These are phyloP conservation scores for Endotrypanum monterogeii DNA, from an alignment of 208 protist species.

Conservation along the genomic window DNA sequence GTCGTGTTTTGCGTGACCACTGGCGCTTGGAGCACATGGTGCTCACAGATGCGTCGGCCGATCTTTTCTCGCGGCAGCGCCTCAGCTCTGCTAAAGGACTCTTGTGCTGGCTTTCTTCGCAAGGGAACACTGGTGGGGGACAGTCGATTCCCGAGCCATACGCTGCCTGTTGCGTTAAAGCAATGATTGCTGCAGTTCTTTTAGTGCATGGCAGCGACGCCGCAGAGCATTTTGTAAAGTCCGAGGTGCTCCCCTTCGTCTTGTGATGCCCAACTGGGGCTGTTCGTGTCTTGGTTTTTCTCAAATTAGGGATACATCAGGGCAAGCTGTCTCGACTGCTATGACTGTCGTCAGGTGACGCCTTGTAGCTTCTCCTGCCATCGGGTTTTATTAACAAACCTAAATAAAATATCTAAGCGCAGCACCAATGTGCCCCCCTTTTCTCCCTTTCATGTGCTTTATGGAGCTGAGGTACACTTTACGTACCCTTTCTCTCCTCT, in stretches of 20 bases:
- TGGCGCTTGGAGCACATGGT: constrained; percentile 87
- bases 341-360: background rate
- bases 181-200: constrained; percentile 69
- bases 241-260: constrained; percentile 56
- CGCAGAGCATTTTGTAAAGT: constrained; percentile 56
- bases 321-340: background rate
- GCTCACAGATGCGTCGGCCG: constrained; percentile 76
- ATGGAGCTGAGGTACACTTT: background rate
- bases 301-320: background rate
- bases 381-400: background rate
- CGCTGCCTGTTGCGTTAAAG: constrained; percentile 70
- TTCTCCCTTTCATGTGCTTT: background rate
- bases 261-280: constrained; percentile 3
- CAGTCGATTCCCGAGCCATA: constrained; percentile 71
- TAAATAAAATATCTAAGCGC: background rate
- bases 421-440: no score
- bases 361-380: background rate
- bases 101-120: constrained; percentile 53
- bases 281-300: background rate
- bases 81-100: constrained; percentile 54
- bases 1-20: constrained; percentile 59
- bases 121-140: constrained; percentile 27
- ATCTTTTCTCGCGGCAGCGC: constrained; percentile 59
- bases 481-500: background rate
- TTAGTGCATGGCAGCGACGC: constrained; percentile 63